Base-by-base conservation (phyloP, 2,329 filamentous ascomycete genomes). In the Alternaria dauci region DNA sequence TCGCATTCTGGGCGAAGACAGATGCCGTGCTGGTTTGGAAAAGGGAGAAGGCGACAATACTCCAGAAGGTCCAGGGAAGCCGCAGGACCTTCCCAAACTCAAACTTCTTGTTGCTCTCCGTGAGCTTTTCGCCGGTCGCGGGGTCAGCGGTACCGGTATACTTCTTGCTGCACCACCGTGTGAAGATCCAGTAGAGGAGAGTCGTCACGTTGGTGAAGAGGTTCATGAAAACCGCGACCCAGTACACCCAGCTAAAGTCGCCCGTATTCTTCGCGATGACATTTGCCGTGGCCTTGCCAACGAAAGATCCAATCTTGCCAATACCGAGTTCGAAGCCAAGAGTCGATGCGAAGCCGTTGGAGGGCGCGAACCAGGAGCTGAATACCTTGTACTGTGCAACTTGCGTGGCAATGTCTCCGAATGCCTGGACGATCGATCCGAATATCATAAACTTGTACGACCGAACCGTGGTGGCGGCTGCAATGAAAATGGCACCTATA, bases 301-400 rank as follows among this genome's bases (percentile, higher is more conserved):
- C 84, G 57, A 89, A 88, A 0, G 82, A 82, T 2, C 87, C 87
- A 8, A 89, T 84, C 71, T 88, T 89, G 18, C 86, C 86, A 53
- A 89, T 82, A 0, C 82, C 86, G 0, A 89, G 79, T 70, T 89
- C 87, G 4, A 89, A 84, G 0, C 83, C 87, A 0, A 89, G 79
- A 0, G 87, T 89, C 0, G 86, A 87, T 0, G 87, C 87, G 68
- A 89, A 89, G 1, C 87, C 87, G 57, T 86, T 83, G 8, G 81
- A 86, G 0, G 87, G 87, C 0, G 87, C 81, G 62, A 89, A 89
- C 87, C 87, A 89, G 0, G 85, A 87, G 0, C 85, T 87, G 66
- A 89, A 89, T 62, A 89, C 84, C 61, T 88, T 88, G 71, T 89
- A 89, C 70, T 89, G 86, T 0, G 87, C 87, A 30, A 88, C 81